Percentiles rank a stretch among this genome's conserved stretches.
Conservation (phyloP, 208 protist genomes). For the Angomonas deanei region DNA sequence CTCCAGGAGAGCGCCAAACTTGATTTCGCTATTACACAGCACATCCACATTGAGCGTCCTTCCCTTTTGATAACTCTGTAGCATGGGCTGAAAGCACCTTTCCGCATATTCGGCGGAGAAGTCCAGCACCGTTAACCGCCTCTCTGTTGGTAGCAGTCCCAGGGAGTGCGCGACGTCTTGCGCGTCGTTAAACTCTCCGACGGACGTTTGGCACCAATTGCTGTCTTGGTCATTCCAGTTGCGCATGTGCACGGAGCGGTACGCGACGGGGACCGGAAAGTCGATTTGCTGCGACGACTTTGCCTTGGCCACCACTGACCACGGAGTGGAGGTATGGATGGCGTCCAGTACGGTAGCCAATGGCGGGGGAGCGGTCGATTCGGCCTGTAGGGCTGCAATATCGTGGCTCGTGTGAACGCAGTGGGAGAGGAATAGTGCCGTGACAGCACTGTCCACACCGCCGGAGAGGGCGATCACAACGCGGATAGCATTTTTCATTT, state of each 20-base stretch:
- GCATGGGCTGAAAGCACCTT: slow-evolving; percentile 69
- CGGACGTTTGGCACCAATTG: slow-evolving; percentile 45
- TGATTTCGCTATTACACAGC: slow-evolving; percentile 72
- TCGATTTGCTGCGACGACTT: no score
- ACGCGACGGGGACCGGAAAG: no score
- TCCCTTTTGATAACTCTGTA: slow-evolving; percentile 53
- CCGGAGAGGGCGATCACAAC: slow-evolving; percentile 73
- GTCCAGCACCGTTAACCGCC: slow-evolving; percentile 33
- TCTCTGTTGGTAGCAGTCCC: slow-evolving; percentile 17
- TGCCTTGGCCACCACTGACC: slow-evolving; percentile 16
- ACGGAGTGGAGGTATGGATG: slow-evolving; percentile 17
- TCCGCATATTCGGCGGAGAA: slow-evolving; percentile 41
- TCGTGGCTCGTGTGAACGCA: slow-evolving; percentile 49
- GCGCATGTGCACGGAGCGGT: slow-evolving; percentile 49
- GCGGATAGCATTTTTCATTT: slow-evolving; percentile 12
- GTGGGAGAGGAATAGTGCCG: slow-evolving; percentile 46
- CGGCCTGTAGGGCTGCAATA: slow-evolving; percentile 36
- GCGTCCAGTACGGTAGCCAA: slow-evolving; percentile 15
- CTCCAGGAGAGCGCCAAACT: slow-evolving; percentile 51
- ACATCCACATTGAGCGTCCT: slow-evolving; percentile 79
- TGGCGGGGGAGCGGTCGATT: slow-evolving; percentile 4
- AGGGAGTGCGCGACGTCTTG: slow-evolving; percentile 37
- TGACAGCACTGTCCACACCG: slow-evolving; percentile 75
- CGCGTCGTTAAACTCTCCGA: slow-evolving; percentile 63
- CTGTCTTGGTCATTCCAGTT: slow-evolving; percentile 55